Evolutionary conservation across 2,329 filamentous ascomycete species (phyloP), one percentile per base, ranked within the genome.

Genomic region (Lomentospora prolificans): DNA sequence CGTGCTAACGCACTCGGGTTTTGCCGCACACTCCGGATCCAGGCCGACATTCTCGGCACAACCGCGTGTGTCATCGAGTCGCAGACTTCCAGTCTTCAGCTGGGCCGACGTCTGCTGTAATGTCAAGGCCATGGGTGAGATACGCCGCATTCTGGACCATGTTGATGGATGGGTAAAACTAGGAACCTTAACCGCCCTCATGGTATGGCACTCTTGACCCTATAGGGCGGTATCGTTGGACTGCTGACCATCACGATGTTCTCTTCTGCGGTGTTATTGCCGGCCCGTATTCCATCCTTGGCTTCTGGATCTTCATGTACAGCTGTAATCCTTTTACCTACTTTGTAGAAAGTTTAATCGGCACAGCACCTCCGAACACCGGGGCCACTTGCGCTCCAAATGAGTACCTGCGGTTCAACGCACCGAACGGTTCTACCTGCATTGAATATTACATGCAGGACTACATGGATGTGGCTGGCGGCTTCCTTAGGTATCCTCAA

Each of bases 261-360:
- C 74, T 82, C 30, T 87, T 86, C 72, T 82, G 79, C 64, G 65
- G 81, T 70, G 81, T 89, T 33, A 74, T 89, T 52, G 82, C 82
- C 6, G 69, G 74, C 1, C 85, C 84, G 0, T 65, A 67, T 0
- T 70, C 73, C 2, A 76, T 90, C n/a, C 86, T 87, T 0, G 73
- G 79, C 2, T 89, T 90, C 73, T 90, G 87, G 87, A 80, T 82
- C 61, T 88, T 87, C 73, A 84, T 89, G 80, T 89, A 89, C 66
- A 79, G 85, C 39, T 71, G 87, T 53, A 87, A 81, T 0, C 87
- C 88, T 0, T 84, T 91, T 65, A 88, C 86, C 0, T 92, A 92
- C 65, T 72, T 90, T 2, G 78, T 89, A 31, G 76, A 78, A 44
- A 84, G 81, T 1, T 77, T 92, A 65, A 67, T 89, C 4, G 76